These are phyloP conservation scores for Xylaria scruposa DNA, from an alignment of 495 filamentous ascomycete genomes.

Conservation along the genomic window DNA sequence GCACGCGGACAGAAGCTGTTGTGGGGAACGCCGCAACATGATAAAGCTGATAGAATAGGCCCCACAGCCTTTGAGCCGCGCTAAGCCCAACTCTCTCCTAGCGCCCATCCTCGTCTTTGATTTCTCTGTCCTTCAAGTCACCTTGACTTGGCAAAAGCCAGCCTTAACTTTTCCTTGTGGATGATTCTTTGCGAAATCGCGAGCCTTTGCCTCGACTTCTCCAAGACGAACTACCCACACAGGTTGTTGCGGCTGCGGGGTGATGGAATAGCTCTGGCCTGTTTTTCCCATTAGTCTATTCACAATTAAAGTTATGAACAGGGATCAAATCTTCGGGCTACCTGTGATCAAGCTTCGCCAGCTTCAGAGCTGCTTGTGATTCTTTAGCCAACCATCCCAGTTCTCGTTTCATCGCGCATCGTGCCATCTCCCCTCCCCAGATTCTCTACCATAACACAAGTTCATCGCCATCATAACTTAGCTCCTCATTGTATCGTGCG, in stretches of 20 bases:
- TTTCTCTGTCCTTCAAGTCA: conserved; percentile 31
- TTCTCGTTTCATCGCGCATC: neutral
- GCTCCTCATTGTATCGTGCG: neutral
- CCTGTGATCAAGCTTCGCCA: conserved; percentile 22
- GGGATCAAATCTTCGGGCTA: conserved; percentile 18
- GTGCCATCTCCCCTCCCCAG: neutral
- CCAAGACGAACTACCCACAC: conserved; percentile 11
- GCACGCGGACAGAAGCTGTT: neutral
- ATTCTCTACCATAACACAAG: neutral
- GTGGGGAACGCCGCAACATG: neutral
- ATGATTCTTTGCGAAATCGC: conserved; percentile 15
- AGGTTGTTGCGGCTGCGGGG: neutral
- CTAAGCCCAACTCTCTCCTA: conserved; percentile 25
- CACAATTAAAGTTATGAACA: conserved; percentile 18
- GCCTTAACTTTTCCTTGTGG: conserved; percentile 28
- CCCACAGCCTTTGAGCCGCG: conserved; percentile 30
- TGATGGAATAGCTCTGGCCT: conserved; percentile 1
- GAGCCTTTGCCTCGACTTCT: conserved; percentile 20
- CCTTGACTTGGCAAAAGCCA: conserved; percentile 5
- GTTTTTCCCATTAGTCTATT: neutral
- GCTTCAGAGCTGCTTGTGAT: conserved; percentile 27
- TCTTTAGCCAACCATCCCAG: neutral
- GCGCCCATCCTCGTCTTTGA: conserved; percentile 26
- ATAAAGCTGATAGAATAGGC: conserved; percentile 7
- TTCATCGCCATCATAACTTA: neutral